phyloP scores from a whole-genome alignment of 768 basidiomycete genomes.

The Leccinum variicolor region DNA sequence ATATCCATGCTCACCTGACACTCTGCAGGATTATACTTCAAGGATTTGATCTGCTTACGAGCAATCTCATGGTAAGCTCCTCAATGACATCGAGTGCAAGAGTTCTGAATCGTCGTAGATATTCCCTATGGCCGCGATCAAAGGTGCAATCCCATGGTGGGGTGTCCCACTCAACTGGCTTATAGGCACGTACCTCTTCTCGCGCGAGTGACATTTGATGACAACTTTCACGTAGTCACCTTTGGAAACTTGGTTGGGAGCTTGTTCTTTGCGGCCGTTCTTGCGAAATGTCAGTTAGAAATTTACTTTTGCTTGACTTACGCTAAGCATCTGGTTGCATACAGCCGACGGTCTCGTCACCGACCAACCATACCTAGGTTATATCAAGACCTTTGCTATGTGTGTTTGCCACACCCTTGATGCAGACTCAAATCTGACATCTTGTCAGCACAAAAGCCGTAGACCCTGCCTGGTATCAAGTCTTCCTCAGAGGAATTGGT shows the following conservation, averaged over 20 bases:
- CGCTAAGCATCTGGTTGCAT: not conserved
- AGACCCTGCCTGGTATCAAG: slow-evolving; percentile 67
- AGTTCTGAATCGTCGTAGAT: slow-evolving; percentile 37
- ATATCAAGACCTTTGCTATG: slow-evolving; percentile 54
- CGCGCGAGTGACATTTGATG: not conserved
- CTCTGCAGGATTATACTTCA: slow-evolving; percentile 63
- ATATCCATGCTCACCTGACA: not conserved
- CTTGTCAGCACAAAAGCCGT: slow-evolving; percentile 53
- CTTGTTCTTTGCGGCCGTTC: slow-evolving; percentile 64
- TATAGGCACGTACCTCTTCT: slow-evolving; percentile 44
- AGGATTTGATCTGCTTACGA: slow-evolving; percentile 67
- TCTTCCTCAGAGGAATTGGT: slow-evolving; percentile 69
- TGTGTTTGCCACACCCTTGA: slow-evolving; percentile 30
- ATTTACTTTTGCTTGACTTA: not conserved
- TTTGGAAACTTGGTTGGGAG: slow-evolving; percentile 71
- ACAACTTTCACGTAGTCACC: slow-evolving; percentile 41
- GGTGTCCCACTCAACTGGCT: slow-evolving; percentile 64
- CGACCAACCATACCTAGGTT: slow-evolving; percentile 52
- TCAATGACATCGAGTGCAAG: not conserved
- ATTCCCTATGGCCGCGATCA: slow-evolving; percentile 66
- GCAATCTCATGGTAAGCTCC: slow-evolving; percentile 65
- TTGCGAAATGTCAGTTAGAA: slow-evolving; percentile 54
- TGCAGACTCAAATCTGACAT: not conserved
- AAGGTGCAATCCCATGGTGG: slow-evolving; percentile 67
- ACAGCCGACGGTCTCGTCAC: slow-evolving; percentile 61